Evolutionary conservation across 192 early-diverging fungal genomes (phyloP).

Genomic region (Entophlyctis helioformis): DNA sequence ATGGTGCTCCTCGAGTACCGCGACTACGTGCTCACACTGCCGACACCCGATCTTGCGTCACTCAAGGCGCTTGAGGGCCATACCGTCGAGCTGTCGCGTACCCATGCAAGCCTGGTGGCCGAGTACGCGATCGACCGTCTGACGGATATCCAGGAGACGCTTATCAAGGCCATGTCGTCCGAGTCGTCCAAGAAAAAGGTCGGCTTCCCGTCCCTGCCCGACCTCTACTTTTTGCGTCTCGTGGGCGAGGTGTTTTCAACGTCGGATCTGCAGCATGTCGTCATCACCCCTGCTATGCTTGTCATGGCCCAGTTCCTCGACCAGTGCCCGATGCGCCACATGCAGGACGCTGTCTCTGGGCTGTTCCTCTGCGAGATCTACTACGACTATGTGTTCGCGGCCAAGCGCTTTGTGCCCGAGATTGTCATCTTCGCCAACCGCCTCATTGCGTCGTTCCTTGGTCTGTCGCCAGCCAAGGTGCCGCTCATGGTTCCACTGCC

Average conservation of each 20-base stretch:
- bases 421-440: no score
- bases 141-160: slow-evolving; percentile 2
- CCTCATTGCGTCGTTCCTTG: no score
- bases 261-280: slow-evolving; percentile 81
- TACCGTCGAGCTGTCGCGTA: slow-evolving; percentile 14
- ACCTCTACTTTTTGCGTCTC: slow-evolving; percentile 51
- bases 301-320: slow-evolving; percentile 67
- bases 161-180: not conserved
- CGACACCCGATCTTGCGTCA: slow-evolving; percentile 15
- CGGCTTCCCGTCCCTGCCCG: not conserved
- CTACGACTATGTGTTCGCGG: no score
- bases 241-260: slow-evolving; percentile 74
- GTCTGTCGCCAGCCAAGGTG: no score
- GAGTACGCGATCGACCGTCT: slow-evolving; percentile 3
- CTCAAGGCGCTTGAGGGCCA: slow-evolving; percentile 15
- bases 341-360: slow-evolving; percentile 57
- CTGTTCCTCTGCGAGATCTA: slow-evolving; percentile 66
- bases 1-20: slow-evolving; percentile 59
- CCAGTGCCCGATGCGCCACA: slow-evolving; percentile 43
- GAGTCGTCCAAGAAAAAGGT: not conserved
- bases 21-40: slow-evolving; percentile 46
- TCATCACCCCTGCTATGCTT: slow-evolving; percentile 74
- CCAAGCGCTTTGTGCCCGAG: no score
- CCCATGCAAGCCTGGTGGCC: slow-evolving; percentile 7
- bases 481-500: no score